phyloP scores from a whole-genome alignment of 768 basidiomycete genomes.

The Leccinum rimulosum region DNA sequence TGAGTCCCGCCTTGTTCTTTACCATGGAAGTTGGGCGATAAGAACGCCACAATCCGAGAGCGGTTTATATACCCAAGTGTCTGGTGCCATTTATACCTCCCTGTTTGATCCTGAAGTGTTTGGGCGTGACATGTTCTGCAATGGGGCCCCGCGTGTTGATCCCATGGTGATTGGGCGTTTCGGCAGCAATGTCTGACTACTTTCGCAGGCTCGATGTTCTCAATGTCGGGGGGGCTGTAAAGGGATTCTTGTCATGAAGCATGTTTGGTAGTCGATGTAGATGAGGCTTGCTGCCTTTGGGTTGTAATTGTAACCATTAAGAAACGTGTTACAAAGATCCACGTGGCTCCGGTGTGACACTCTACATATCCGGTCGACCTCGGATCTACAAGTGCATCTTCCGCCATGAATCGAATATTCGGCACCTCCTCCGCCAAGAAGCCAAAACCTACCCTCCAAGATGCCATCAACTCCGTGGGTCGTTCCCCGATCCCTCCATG shows the following conservation, averaged over 20 bases:
- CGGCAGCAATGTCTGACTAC: slow-evolving; percentile 7
- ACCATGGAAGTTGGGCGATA: neutral
- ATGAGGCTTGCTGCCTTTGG: neutral
- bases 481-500: neutral
- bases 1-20: slow-evolving; percentile 39
- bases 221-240: slow-evolving; percentile 88
- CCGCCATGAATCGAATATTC: slow-evolving; percentile 80
- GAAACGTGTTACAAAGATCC: neutral
- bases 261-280: neutral
- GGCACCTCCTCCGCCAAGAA: slow-evolving; percentile 73
- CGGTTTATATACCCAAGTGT: slow-evolving; percentile 12
- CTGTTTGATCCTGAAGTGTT: slow-evolving; percentile 6
- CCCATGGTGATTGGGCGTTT: neutral
- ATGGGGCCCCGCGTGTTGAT: neutral
- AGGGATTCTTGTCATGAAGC: slow-evolving; percentile 73
- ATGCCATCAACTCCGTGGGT: slow-evolving; percentile 88
- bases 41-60: neutral
- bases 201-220: slow-evolving; percentile 68
- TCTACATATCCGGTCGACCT: neutral
- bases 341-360: neutral
- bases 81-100: neutral
- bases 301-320: too few relatives aligned
- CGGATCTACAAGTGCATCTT: neutral
- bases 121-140: neutral
- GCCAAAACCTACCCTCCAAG: slow-evolving; percentile 81